phyloP scores from a whole-genome alignment of 768 basidiomycete species.

The Lactarius hengduanensis region DNA sequence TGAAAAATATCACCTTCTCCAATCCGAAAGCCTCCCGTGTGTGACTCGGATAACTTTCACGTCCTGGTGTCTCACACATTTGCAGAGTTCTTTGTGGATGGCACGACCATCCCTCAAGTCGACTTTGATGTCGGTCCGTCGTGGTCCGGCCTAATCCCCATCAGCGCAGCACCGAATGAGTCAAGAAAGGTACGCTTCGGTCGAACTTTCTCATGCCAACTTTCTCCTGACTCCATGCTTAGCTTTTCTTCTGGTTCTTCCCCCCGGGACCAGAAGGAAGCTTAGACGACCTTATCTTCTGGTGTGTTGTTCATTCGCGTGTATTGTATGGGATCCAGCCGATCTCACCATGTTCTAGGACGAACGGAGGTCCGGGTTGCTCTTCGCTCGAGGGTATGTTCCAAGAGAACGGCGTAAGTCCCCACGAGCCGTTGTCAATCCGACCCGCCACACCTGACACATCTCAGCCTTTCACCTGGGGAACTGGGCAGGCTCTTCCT shows the following conservation, averaged over 20 bases:
- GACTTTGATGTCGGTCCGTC: slow-evolving; percentile 74
- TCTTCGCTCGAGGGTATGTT: slow-evolving; percentile 70
- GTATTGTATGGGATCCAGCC: too few relatives aligned
- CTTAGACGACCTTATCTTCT: slow-evolving; percentile 71
- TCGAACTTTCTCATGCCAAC: background rate
- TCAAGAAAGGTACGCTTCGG: slow-evolving; percentile 57
- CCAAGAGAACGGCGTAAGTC: slow-evolving; percentile 72
- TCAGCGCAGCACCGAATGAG: slow-evolving; percentile 58
- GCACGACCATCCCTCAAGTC: slow-evolving; percentile 61
- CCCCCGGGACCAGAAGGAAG: slow-evolving; percentile 74
- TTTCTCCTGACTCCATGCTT: background rate
- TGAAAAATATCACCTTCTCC: slow-evolving; percentile 67
- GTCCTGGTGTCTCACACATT: background rate
- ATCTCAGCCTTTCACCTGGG: slow-evolving; percentile 64
- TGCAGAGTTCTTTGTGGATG: slow-evolving; percentile 70
- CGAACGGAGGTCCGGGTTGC: slow-evolving; percentile 80
- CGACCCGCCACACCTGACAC: background rate
- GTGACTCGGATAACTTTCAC: background rate
- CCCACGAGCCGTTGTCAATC: slow-evolving; percentile 18
- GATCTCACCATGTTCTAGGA: slow-evolving; percentile 43
- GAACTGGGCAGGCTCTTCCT: slow-evolving; percentile 59
- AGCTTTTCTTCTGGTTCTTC: slow-evolving; percentile 88
- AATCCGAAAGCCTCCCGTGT: slow-evolving; percentile 65
- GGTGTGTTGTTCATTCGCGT: slow-evolving; percentile 42
- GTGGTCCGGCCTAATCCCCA: slow-evolving; percentile 73